Evolutionary conservation across 1,284 basidiomycete species (phyloP), one percentile per base, ranked within the genome.

Genomic region (Austropuccinia psidii): DNA sequence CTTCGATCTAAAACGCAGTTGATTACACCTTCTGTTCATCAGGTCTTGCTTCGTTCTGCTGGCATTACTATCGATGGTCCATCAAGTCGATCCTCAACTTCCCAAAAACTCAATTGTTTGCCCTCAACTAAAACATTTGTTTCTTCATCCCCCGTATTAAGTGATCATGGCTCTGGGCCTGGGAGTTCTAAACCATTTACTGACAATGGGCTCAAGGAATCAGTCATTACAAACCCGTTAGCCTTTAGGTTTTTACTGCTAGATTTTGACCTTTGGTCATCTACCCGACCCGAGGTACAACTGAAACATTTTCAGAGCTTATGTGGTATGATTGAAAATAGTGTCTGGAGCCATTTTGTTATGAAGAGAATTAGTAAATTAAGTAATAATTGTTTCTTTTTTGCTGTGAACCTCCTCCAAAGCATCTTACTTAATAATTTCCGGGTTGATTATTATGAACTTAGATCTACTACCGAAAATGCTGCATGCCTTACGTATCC

Each of bases 261-360:
- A 2, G 91, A 96, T 78, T 91, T 96, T 77, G 88, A 92, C 74
- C 86, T 97, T 6, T 98, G 94, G 94, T 86, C 90, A 0, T 85
- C 82, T 31, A 87, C 90, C 0, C 82, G 84, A 0, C 78, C 82
- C 4, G 87, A 88, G 47, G 87, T 97, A 31, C 90, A 92, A 78
- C 83, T 83, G 2, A 85, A 87, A 19, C 89, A 93, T 78, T 84
- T 94, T 0, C 87, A 89, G 58, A 90, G 96, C 79, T 93, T 96
- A 78, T 81, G 84, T 0, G 87, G 85, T 13, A 85, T 97, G 7
- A 81, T 95, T 13, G 82, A 86, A 70, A 83, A 84, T 0, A 93
- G 90, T 74, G 86, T 87, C 72, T 88, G 78, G 50, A 60, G 77
- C 19, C 61, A 73, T 33, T 79, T 78, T 75, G 80, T 80, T 57